Evolutionary conservation across 2,329 filamentous ascomycete species (phyloP).

Genomic region (Tolypocladium nubicola): DNA sequence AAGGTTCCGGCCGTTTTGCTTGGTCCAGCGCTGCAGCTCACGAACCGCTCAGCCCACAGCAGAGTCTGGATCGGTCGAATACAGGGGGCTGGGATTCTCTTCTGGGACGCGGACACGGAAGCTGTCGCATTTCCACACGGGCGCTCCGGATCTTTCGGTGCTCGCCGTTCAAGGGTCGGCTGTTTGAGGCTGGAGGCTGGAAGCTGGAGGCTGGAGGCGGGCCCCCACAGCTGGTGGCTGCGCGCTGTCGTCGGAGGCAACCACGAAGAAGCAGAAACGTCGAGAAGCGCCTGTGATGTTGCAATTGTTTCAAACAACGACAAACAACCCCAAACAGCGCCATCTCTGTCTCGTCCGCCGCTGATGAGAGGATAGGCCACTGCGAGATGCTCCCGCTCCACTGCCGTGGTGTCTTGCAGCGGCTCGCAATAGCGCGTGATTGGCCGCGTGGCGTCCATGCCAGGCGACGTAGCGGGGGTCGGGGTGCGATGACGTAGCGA

Average conservation of each 20-base stretch:
- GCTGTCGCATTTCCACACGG: neutral
- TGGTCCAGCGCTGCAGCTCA: neutral
- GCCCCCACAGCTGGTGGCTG: neutral
- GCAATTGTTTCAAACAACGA: neutral
- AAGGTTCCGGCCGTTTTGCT: neutral
- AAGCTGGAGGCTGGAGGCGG: no score
- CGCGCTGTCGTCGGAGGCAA: neutral
- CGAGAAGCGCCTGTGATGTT: no score
- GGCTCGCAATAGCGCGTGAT: neutral
- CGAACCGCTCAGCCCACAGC: neutral
- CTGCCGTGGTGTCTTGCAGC: neutral
- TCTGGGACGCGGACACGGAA: neutral
- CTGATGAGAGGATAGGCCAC: no score
- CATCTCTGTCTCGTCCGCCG: no score
- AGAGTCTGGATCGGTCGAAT: neutral
- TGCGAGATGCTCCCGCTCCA: neutral
- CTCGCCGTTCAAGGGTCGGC: neutral
- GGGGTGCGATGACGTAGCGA: slow-evolving; percentile 1
- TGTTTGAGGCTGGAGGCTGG: neutral
- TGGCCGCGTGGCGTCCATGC: neutral
- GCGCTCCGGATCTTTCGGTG: neutral
- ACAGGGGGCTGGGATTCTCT: neutral
- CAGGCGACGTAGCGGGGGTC: neutral
- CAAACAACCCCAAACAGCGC: no score
- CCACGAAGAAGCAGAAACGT: neutral